A percentile compares a stretch with the other conserved stretches of the same genome.
Evolutionary conservation across 148 eudicot species (phyloP).

Genomic region (Pharnaceum exiguum): DNA sequence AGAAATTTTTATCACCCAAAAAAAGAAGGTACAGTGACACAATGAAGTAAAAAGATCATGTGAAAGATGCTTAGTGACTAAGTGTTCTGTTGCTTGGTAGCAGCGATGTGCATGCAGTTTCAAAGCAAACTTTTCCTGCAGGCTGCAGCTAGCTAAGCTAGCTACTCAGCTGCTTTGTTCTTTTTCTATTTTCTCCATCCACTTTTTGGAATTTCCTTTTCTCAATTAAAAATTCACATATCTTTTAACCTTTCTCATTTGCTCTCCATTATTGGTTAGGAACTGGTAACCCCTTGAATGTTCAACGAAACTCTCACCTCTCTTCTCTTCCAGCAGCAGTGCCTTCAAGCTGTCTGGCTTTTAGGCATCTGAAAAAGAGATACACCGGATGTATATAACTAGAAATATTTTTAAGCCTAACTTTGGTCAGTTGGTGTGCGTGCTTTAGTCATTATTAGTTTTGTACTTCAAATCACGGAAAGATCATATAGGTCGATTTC

Average conservation of each 20-base stretch:
- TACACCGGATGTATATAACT: neutral
- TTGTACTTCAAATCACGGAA: constrained; percentile 19
- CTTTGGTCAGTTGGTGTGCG: too few relatives aligned
- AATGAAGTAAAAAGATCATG: neutral
- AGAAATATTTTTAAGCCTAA: constrained; percentile 2
- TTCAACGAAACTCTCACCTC: constrained; percentile 4
- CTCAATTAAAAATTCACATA: neutral
- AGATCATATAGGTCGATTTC: too few relatives aligned
- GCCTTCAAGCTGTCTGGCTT: constrained; percentile 31
- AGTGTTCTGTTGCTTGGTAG: constrained; percentile 11
- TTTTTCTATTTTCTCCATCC: neutral
- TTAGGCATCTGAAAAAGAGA: constrained; percentile 24
- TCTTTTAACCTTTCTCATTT: neutral
- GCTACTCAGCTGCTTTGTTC: neutral
- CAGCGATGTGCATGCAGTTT: constrained; percentile 8
- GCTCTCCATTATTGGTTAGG: neutral
- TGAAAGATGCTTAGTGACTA: constrained; percentile 11
- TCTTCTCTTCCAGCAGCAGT: constrained; percentile 12
- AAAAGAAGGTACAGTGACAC: too few relatives aligned
- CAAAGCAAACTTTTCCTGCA: constrained; percentile 17
- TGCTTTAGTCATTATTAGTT: neutral
- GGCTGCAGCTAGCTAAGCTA: constrained; percentile 9
- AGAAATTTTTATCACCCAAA: too few relatives aligned
- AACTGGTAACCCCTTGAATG: constrained; percentile 1
- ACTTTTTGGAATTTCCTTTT: neutral